Conservation (phyloP, 2,329 filamentous ascomycete species). For the Botrytis byssoidea region DNA sequence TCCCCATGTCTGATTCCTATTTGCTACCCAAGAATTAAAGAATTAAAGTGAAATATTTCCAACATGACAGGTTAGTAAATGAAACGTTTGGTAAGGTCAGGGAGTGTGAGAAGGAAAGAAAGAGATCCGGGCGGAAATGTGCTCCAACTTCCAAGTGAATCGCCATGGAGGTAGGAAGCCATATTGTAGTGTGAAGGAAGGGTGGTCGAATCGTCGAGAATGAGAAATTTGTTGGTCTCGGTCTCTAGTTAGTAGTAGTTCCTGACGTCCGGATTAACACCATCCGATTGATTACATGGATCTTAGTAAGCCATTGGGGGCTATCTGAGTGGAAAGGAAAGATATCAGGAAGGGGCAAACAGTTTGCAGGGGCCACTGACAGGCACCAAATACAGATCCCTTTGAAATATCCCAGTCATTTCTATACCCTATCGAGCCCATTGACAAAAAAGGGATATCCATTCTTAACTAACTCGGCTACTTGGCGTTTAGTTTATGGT, state of each 20-base stretch:
- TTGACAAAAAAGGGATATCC: background rate
- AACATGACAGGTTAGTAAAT: constrained; percentile 1
- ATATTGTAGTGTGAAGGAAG: background rate
- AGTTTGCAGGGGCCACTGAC: background rate
- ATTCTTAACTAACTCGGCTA: background rate
- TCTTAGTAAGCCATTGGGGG: background rate
- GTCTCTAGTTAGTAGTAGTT: background rate
- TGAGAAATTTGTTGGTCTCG: background rate
- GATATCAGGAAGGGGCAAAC: background rate
- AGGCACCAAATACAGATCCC: background rate
- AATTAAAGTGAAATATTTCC: background rate
- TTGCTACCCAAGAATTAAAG: background rate
- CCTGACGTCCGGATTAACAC: background rate
- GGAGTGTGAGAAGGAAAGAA: background rate
- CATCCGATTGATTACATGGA: background rate
- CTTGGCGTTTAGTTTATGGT: background rate
- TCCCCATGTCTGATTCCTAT: background rate
- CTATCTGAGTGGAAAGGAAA: background rate
- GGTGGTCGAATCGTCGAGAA: background rate
- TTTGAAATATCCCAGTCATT: constrained; percentile 2
- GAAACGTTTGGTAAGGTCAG: background rate
- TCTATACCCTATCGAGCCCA: background rate
- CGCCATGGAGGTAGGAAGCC: background rate
- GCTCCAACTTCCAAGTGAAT: constrained; percentile 5
- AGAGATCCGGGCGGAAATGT: constrained; percentile 4